Base-by-base conservation (phyloP, 2,329 filamentous ascomycete genomes). In the Metarhizium album region DNA sequence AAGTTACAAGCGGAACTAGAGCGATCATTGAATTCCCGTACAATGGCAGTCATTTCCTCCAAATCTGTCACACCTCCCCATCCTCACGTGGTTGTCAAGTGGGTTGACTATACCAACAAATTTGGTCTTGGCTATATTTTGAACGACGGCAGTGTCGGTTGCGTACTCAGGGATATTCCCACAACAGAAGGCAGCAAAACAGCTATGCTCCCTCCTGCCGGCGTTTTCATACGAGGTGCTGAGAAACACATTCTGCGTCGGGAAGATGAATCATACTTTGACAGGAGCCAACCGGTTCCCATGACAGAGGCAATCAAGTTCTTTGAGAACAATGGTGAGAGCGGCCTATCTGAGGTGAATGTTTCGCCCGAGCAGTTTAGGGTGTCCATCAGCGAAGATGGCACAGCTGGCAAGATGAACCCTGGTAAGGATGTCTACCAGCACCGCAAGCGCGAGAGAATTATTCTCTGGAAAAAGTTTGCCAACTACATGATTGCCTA, bases 51-150 rank as follows among this genome's bases (percentile, higher is more conserved):
- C 49, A 70, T 82, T 46, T 75, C 74, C 0, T 70, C 76, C 9
- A 76, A 79, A 67, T 70, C 75, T 52, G 67, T 74, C 54, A 65
- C 75, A 50, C 70, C 76, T 62, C 62, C 82, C 54, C 66, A 84
- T 62, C 76, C 84, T 62, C 69, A 82, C 62, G 78, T 84, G 43
- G 81, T 84, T 13, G 79, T 84, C 11, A 89, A 90, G 62, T 93
- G 87, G 87, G 87, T 93, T 6, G 87, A 93, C 64, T 93, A 93
- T 65, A 89, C 86, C 53, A 88, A 90, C 67, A 90, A 90, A 64
- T 89, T 90, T 64, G 87, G 87, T 13, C 75, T 93, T 16, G 87
- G 87, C 35, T 93, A 91, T 61, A 88, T 91, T 52, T 72, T 93
- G 49, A 87, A 87, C 54, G 86, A 91, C 57, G 87, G 87, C 29